A percentile compares a stretch with the other conserved stretches of the same genome.
Evolutionary conservation across 176 grass and related monocot genomes (phyloP).

Genomic region (Poa pratensis): DNA sequence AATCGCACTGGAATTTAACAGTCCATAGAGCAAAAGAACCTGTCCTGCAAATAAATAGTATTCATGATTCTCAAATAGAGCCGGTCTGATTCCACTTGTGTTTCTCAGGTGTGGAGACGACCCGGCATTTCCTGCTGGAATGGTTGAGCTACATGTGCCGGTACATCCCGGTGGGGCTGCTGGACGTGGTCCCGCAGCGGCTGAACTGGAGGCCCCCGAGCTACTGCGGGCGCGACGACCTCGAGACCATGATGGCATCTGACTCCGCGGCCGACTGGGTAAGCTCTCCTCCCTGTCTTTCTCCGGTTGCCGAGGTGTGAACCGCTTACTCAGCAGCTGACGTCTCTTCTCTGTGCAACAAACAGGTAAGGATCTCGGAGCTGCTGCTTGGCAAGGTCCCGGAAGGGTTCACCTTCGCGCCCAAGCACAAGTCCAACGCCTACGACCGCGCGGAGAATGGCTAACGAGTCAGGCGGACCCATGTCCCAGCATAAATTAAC

Average conservation of each 20-base stretch:
- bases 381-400: slow-evolving; percentile 92
- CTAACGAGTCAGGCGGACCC: slow-evolving; percentile 17
- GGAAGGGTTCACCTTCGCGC: slow-evolving; percentile 81
- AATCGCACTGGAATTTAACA: neutral
- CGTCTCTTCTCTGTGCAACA: neutral
- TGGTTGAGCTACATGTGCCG: slow-evolving; percentile 88
- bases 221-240: slow-evolving; percentile 83
- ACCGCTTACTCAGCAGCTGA: neutral
- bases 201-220: slow-evolving; percentile 90
- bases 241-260: slow-evolving; percentile 90
- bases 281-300: neutral
- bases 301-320: neutral
- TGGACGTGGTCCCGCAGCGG: slow-evolving; percentile 80
- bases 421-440: slow-evolving; percentile 92
- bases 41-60: neutral
- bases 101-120: slow-evolving; percentile 83
- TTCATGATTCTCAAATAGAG: neutral
- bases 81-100: neutral
- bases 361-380: slow-evolving; percentile 88
- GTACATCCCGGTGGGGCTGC: slow-evolving; percentile 79
- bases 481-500: neutral
- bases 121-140: slow-evolving; percentile 88
- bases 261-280: slow-evolving; percentile 99
- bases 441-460: slow-evolving; percentile 94
- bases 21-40: too few species aligned